phyloP scores from a whole-genome alignment of 805 yeast species.

The Metschnikowia hibisci region DNA sequence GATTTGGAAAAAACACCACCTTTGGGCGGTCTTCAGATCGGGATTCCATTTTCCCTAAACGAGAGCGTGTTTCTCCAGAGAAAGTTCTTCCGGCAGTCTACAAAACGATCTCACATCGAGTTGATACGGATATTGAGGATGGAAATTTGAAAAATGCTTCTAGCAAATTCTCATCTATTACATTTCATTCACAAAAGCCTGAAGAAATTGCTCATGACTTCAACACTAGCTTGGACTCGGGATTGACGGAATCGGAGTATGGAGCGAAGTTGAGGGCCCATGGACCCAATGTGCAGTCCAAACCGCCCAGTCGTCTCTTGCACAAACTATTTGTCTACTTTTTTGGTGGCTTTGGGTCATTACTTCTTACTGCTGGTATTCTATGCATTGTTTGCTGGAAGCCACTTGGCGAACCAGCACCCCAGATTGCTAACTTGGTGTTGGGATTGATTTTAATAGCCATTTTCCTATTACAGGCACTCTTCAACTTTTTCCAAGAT shows the following conservation, averaged over 20 bases:
- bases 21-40: not conserved
- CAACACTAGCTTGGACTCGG: constrained; percentile 17
- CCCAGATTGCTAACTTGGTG: constrained; percentile 40
- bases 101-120: constrained; percentile 34
- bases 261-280: constrained; percentile 16
- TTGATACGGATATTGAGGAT: constrained; percentile 9
- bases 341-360: constrained; percentile 48
- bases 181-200: constrained; percentile 28
- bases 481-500: constrained; percentile 45
- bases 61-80: constrained; percentile 22
- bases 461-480: constrained; percentile 41
- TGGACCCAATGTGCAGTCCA: constrained; percentile 38
- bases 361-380: constrained; percentile 40
- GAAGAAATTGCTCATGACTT: constrained; percentile 23
- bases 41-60: not conserved
- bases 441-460: constrained; percentile 39
- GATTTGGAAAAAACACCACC: not conserved
- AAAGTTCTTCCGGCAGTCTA: constrained; percentile 34
- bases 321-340: constrained; percentile 35
- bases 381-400: constrained; percentile 44
- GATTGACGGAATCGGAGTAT: constrained; percentile 20
- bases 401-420: constrained; percentile 45
- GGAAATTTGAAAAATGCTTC: constrained; percentile 6
- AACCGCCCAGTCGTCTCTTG: constrained; percentile 31
- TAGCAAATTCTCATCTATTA: constrained; percentile 22